Percentiles rank a stretch among this genome's conserved stretches.
These are phyloP conservation scores for Zea mays DNA, from an alignment of 176 grass and related monocot genomes.

Conservation along the genomic window Zm-B73-REFERENCE-NAM-5.0 NC_050100.1:176584001-176584500, in stretches of 20 bases:
- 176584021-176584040: conserved; percentile 73
- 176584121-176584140: background rate
- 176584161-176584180: background rate
- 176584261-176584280: background rate
- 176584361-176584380: background rate
- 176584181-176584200: background rate
- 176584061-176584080: background rate
- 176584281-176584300: background rate
- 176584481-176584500: too few species aligned
- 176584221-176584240: conserved; percentile 2
- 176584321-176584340: background rate
- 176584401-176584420: too few species aligned
- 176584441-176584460: too few species aligned
- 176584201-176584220: background rate
- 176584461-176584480: too few species aligned
- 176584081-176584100: conserved; percentile 8
- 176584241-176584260: conserved; percentile 10
- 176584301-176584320: background rate
- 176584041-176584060: conserved; percentile 1
- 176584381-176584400: background rate
- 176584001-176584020: conserved; percentile 68
- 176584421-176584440: too few species aligned
- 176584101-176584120: conserved; percentile 1
- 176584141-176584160: conserved; percentile 11
- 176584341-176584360: conserved; percentile 1